Base-by-base conservation (phyloP, 108 stramenopile species). In the Pseudonitzschia pungens region DNA sequence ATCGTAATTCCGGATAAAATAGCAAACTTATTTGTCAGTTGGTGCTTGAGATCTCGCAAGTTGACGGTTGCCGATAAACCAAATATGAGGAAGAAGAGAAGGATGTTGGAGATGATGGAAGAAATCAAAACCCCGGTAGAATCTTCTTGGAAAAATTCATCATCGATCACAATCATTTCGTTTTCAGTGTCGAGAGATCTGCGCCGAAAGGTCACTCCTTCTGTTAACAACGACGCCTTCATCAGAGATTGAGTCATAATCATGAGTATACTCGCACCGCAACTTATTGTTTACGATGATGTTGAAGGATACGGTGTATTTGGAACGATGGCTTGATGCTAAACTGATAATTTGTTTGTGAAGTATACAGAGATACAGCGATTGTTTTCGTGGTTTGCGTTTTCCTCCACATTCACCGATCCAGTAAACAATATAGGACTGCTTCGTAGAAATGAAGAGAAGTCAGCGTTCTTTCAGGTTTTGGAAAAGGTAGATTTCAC, bases 1-100 rank as follows among this genome's bases (percentile, higher is more conserved):
- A 94, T 80, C 27, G 83, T 80, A 9, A 89, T 69, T 0, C 92
- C 90, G 33, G 83, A 82, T n/a, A 76, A 9, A 55, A 93, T 86
- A 20, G 90, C 90, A 55, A 74, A 79, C 28, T 73, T 75, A 65
- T 90, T 92, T 51, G 77, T 77, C 11, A 90, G 70, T 75, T 92
- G 89, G 20, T 74, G 77, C 65, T 70, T 60, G 14, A 89, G 60
- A 70, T 83, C 78, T 33, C 81, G 57, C 21, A 89, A 69, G 28
- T 89, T 87, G 57, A 96, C 95, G 4, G 92, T 91, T 21, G 89
- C 95, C 14, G 88, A 83, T 78, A 96, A 79, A 29, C 95, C 95
- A 70, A 93, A 93, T 4, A 96, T 87, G 2, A 96, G 80, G 52
- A 91, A 81, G 77, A 96, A 96, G 41, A 96, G 80, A 28, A 93